A percentile compares a stretch with the other conserved stretches of the same genome.
Evolutionary conservation across 768 basidiomycete species (phyloP).

Genomic region (Xanthoconium stramineum): DNA sequence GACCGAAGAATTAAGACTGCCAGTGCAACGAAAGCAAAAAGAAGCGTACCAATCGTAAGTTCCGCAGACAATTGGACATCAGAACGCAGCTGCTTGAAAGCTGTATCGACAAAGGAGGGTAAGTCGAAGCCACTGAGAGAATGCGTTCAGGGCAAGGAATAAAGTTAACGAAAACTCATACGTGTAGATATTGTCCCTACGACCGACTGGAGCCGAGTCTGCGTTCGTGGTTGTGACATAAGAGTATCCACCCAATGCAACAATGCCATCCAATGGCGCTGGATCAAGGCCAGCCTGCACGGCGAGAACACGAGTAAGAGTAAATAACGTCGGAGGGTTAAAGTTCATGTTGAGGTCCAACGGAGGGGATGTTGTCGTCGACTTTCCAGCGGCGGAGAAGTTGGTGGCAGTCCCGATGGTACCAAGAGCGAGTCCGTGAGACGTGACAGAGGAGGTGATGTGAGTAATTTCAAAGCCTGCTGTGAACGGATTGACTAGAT

Average conservation of each 20-base stretch:
- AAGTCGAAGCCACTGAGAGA: slow-evolving; percentile 54
- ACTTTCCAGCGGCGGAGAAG: slow-evolving; percentile 52
- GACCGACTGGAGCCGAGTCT: slow-evolving; percentile 31
- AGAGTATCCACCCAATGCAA: slow-evolving; percentile 61
- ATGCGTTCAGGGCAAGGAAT: slow-evolving; percentile 1
- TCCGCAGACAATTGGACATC: slow-evolving; percentile 56
- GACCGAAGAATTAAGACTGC: slow-evolving; percentile 5
- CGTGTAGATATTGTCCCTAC: slow-evolving; percentile 53
- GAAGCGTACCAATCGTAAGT: slow-evolving; percentile 51
- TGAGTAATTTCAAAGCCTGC: slow-evolving; percentile 53
- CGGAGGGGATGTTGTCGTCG: slow-evolving; percentile 52
- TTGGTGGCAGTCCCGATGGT: slow-evolving; percentile 51
- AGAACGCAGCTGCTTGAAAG: slow-evolving; percentile 61
- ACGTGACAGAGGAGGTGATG: slow-evolving; percentile 58
- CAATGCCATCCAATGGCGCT: slow-evolving; percentile 62
- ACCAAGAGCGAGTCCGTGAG: slow-evolving; percentile 60
- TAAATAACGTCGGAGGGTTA: slow-evolving; percentile 66
- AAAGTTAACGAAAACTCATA: slow-evolving; percentile 17
- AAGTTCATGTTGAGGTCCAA: slow-evolving; percentile 65
- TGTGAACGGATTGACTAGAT: slow-evolving; percentile 66
- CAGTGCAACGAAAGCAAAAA: background rate
- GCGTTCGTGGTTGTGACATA: slow-evolving; percentile 41
- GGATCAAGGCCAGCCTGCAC: slow-evolving; percentile 59
- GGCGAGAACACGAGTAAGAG: slow-evolving; percentile 64
- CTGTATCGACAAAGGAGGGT: slow-evolving; percentile 57